Evolutionary conservation across 768 basidiomycete species (phyloP), one percentile per base, ranked within the genome.

Genomic region (Rhizopogon vesiculosus): DNA sequence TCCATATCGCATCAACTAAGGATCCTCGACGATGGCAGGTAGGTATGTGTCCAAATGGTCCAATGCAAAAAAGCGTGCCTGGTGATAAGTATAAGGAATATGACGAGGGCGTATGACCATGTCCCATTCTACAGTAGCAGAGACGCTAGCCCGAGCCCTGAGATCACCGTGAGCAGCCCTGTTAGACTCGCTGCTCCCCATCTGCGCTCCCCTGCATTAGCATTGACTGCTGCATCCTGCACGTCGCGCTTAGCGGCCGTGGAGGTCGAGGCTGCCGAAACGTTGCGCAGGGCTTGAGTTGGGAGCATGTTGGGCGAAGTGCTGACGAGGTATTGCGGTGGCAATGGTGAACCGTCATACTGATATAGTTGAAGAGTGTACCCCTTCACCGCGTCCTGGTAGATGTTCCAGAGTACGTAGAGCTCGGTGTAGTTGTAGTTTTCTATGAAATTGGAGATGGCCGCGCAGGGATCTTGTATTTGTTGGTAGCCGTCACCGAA

Each of bases 401-500:
- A 86, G 65, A 97, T 92, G 41, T 75, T 77, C 91, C 91, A 97
- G 7, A 59, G 56, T 39, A 59, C 31, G 69, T 83, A 87, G 49
- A 83, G 67, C 65, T 92, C 90, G 12, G 85, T 87, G 59, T 79
- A 67, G 73, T 91, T 89, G 80, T 93, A 98, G 45, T 75, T 68
- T 64, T 94, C 85, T 64, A 98, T 83, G 66, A 95, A 87, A 68
- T 93, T 92, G 29, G 94, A 93, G 9, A 81, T 76, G 9, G 93
- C 90, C 1, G 88, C 89, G 65, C 96, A 99, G 0, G 93, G 88
- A 61, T 95, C 89, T 76, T 99, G 93, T 41, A 98, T 80, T 76
- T 96, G 95, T 69, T 97, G 93, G 72, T 84, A 91, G 15, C 96
- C 96, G 68, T 99, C 96, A 16, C 78, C 81, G 59, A 93, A 80